Percentiles rank a stretch among this genome's conserved stretches.
Conservation (phyloP, 306 rosid genomes). For the Dalbergia cochinchinensis region DNA sequence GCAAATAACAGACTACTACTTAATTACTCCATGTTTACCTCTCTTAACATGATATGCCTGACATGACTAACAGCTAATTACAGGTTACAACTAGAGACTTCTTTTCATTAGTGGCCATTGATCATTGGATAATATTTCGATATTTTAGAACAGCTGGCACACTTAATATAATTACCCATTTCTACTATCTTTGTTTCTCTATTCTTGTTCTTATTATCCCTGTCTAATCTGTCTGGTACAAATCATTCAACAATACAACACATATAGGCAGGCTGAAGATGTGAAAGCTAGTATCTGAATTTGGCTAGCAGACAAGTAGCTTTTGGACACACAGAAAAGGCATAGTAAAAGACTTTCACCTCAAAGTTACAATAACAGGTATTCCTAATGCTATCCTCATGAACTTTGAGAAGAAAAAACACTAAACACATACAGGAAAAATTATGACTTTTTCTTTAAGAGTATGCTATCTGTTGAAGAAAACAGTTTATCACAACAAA, state of each 20-base stretch:
- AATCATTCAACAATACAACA: neutral
- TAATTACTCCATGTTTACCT: neutral
- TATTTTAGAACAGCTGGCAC: neutral
- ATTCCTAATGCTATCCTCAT: conserved; percentile 20
- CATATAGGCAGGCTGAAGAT: conserved; percentile 22
- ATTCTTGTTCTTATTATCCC: conserved; percentile 8
- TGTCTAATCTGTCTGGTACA: conserved; percentile 27
- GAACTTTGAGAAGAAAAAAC: conserved; percentile 25
- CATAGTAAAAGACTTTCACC: conserved; percentile 12
- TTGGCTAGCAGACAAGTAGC: neutral
- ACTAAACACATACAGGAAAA: neutral
- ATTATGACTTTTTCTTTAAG: conserved; percentile 9
- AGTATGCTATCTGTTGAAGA: neutral
- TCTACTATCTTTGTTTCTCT: conserved; percentile 29
- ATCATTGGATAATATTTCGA: neutral
- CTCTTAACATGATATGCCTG: conserved; percentile 10
- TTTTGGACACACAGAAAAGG: conserved; percentile 18
- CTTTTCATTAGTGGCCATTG: neutral
- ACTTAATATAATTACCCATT: conserved; percentile 18
- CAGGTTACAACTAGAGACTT: neutral
- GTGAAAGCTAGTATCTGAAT: neutral
- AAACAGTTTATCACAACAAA: conserved; percentile 18
- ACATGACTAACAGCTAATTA: neutral
- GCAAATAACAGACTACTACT: neutral
- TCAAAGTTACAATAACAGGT: conserved; percentile 21